These are phyloP conservation scores for rapeseed (Brassica napus) DNA, from an alignment of 345 rosid genomes.

Conservation along the genomic window Da-Ae NC_063440.1:180501-181000, in stretches of 20 bases:
- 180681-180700: constrained; percentile 96
- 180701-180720: constrained; percentile 78
- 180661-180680: constrained; percentile 39
- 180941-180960: neutral
- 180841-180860: constrained; percentile 94
- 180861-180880: constrained; percentile 46
- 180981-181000: constrained; percentile 53
- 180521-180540: constrained; percentile 70
- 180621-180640: neutral
- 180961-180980: constrained; percentile 37
- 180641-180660: neutral
- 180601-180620: constrained; percentile 44
- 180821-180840: constrained; percentile 71
- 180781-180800: constrained; percentile 74
- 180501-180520: constrained; percentile 62
- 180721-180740: constrained; percentile 68
- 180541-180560: constrained; percentile 68
- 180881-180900: constrained; percentile 47
- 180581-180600: constrained; percentile 54
- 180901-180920: constrained; percentile 38
- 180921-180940: constrained; percentile 5
- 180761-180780: constrained; percentile 86
- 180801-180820: constrained; percentile 60
- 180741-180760: constrained; percentile 63
- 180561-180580: constrained; percentile 72